These are phyloP conservation scores for Fraxinus ornus DNA, from an alignment of 305 asterid genomes.

Conservation along the genomic window DNA sequence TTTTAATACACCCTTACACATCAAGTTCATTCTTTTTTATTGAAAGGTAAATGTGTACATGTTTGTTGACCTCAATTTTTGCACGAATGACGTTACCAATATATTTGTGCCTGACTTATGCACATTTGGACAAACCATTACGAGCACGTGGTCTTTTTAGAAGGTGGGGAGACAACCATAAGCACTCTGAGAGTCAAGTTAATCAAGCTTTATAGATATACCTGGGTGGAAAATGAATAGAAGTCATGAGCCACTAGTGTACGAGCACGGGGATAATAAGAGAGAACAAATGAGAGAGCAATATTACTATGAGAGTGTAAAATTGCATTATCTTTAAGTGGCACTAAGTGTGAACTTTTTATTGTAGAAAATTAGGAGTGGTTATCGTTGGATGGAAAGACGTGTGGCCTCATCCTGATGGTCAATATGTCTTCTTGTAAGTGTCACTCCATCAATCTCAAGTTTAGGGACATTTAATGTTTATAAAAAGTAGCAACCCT, in stretches of 20 bases:
- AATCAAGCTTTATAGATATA: not conserved
- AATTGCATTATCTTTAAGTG: too few relatives aligned
- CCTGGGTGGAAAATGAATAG: not conserved
- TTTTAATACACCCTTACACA: not conserved
- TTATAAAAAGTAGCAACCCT: too few relatives aligned
- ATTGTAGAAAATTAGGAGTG: too few relatives aligned
- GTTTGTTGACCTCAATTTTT: not conserved
- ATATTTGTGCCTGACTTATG: not conserved
- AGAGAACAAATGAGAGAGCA: not conserved
- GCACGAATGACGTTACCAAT: not conserved
- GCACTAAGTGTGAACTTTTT: too few relatives aligned
- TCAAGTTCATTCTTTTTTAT: not conserved
- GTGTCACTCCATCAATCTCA: too few relatives aligned
- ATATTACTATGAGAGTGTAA: too few relatives aligned
- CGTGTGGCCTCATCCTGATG: too few relatives aligned
- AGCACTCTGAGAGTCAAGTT: not conserved
- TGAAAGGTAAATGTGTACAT: not conserved
- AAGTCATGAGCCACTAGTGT: not conserved
- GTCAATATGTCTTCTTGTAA: too few relatives aligned
- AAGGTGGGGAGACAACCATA: not conserved
- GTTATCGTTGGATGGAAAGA: too few relatives aligned
- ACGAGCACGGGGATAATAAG: not conserved
- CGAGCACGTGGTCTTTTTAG: not conserved
- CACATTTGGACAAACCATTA: not conserved
- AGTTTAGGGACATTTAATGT: too few relatives aligned